Evolutionary conservation across 1,284 basidiomycete species (phyloP), one percentile per base, ranked within the genome.

Genomic region (Apiotrichum laibachii): DNA sequence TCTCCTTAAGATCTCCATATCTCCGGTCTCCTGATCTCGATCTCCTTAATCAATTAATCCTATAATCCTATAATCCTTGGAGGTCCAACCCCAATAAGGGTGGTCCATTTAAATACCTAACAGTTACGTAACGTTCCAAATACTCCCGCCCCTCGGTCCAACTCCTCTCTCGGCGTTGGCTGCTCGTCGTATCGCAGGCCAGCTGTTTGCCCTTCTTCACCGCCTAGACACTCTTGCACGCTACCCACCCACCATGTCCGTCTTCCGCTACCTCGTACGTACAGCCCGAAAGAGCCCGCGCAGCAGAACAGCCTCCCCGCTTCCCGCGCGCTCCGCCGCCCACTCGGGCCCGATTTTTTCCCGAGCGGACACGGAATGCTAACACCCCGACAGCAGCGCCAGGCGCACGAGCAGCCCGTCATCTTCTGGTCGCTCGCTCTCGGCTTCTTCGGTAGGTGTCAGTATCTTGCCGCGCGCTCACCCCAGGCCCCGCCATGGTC

Each of bases 371-470:
- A 45, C 21, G 43, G 22, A 45, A 22, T 19, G 47, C 62, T 63
- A 26, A 63, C 59, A 40, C 11, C 37, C 26, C 40, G 2, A 13
- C 51, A 86, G 85, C 85, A 86, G 84, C 86, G 88, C 62, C 85
- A 88, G 71, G 91, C 92, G 40, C 94, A 97, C 81, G 92, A 96
- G 80, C 86, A 86, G 69, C 92, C 93, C 40, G 89, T 91, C 71
- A 85, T 96, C 77, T 94, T 95, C 82, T 96, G 87, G 81, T 90
- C 92, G 9, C 82, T 88, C 73, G 77, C 86, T 54, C 79, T 96
- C 61, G 93, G 92, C 47, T 72, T 80, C 42, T 21, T 69, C 59
- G 74, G 74, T 76, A 56, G 26, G 73, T 67, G 21, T 18, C 33
- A 15, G 34, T 26, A 11, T 35, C 39, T n/a, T 22, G 16, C 18